Conservation (phyloP, 2,329 filamentous ascomycete genomes). For the Aspergillus aculeatinus region DNA sequence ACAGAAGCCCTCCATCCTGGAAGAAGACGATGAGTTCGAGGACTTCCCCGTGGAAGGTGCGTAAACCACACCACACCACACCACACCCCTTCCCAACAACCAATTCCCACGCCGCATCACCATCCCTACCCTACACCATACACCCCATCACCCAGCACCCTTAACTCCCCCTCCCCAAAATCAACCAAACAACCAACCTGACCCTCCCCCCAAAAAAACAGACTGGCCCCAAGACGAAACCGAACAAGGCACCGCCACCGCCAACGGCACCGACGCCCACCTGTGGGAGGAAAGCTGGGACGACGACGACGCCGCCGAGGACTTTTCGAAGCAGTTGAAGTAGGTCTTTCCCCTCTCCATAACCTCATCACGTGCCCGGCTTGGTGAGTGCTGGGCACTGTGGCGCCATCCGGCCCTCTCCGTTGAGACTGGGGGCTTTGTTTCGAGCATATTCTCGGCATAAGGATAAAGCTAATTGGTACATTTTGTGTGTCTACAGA, state of each 20-base stretch:
- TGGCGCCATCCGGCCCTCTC: too few species aligned
- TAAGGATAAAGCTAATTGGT: neutral
- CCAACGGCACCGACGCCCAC: constrained; percentile 66
- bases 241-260: constrained; percentile 50
- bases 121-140: neutral
- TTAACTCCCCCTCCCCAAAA: neutral
- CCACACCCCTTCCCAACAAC: too few species aligned
- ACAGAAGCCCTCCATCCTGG: constrained; percentile 69
- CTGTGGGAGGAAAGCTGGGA: constrained; percentile 99
- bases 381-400: too few species aligned
- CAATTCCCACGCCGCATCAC: too few species aligned
- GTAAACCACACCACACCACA: constrained; percentile 7
- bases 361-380: too few species aligned
- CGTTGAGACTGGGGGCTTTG: too few species aligned
- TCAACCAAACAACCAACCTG: neutral
- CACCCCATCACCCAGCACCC: too few species aligned
- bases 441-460: neutral
- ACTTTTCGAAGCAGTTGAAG: constrained; percentile 94
- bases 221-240: constrained; percentile 94
- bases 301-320: constrained; percentile 94
- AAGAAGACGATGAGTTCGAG: constrained; percentile 98
- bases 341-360: constrained; percentile 47
- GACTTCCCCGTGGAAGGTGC: constrained; percentile 96
- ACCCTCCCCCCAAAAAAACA: constrained; percentile 38
- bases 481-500: constrained; percentile 20